Evolutionary conservation across 345 rosid genomes (phyloP).

Genomic region (Eucalyptus guilfoylei): DNA sequence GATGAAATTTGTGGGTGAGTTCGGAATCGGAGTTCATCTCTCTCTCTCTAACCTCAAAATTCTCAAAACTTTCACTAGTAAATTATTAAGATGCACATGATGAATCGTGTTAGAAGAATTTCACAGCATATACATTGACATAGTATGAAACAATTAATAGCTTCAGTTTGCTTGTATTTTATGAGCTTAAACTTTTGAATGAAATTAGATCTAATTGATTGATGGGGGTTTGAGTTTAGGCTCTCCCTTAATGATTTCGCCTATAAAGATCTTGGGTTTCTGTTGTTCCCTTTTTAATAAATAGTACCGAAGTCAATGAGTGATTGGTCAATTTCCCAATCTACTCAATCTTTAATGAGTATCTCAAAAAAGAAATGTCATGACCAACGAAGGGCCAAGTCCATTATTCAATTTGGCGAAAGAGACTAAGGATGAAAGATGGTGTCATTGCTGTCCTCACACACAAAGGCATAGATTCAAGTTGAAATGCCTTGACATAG

Average conservation of each 20-base stretch:
- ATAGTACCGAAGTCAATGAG: accelerated
- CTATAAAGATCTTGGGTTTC: background rate
- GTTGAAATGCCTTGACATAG: background rate
- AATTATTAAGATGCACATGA: background rate
- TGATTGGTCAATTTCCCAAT: background rate
- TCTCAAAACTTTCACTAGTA: background rate
- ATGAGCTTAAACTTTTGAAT: background rate
- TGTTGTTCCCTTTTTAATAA: background rate
- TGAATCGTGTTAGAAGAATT: background rate
- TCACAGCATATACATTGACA: background rate
- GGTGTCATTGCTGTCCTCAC: background rate
- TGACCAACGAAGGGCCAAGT: background rate
- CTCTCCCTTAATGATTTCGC: too few relatives aligned
- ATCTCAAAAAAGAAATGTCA: background rate
- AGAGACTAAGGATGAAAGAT: background rate
- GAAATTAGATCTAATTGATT: background rate
- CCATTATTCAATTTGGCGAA: background rate
- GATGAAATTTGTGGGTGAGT: background rate
- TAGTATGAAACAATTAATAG: background rate
- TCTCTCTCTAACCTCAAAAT: background rate
- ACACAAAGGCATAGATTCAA: background rate
- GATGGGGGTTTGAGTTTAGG: background rate
- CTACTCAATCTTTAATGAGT: background rate
- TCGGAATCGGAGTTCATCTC: too few relatives aligned
- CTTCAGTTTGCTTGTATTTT: accelerated